These are phyloP conservation scores for Globisporangium echinulatum DNA, from an alignment of 352 stramenopile species.

Conservation along the genomic window DNA sequence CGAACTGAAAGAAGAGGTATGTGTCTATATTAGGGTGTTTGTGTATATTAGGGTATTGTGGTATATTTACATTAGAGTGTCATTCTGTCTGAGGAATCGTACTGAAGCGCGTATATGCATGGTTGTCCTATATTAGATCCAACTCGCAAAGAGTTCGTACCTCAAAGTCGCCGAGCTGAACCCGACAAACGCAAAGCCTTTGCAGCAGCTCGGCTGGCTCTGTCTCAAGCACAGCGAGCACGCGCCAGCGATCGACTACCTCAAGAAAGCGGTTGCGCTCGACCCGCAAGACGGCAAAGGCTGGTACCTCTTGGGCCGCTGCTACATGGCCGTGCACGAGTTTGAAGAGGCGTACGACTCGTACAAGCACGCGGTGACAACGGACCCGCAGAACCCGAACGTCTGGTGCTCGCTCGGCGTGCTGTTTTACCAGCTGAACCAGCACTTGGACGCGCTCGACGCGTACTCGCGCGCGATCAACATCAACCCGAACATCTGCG, in stretches of 20 bases:
- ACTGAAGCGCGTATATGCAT: background rate
- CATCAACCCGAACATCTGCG: slow-evolving; percentile 89
- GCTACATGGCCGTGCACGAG: slow-evolving; percentile 89
- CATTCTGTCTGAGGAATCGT: too few species aligned
- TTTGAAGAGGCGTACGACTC: slow-evolving; percentile 88
- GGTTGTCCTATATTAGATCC: slow-evolving; percentile 23
- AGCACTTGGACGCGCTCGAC: slow-evolving; percentile 84
- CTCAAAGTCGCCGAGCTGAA: slow-evolving; percentile 81
- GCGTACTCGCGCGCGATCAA: slow-evolving; percentile 88
- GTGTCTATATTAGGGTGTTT: background rate
- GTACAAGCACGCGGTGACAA: slow-evolving; percentile 87
- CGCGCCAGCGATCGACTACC: slow-evolving; percentile 74
- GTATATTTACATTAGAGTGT: background rate
- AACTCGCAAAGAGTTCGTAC: slow-evolving; percentile 81
- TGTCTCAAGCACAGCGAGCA: slow-evolving; percentile 83
- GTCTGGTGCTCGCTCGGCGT: slow-evolving; percentile 89
- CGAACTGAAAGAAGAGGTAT: slow-evolving; percentile 73
- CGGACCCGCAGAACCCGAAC: slow-evolving; percentile 87
- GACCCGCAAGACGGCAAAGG: slow-evolving; percentile 82
- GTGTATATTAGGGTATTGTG: background rate
- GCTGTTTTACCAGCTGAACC: slow-evolving; percentile 89
- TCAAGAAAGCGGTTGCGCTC: slow-evolving; percentile 78
- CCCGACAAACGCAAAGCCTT: slow-evolving; percentile 75
- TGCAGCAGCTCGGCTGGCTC: slow-evolving; percentile 82
- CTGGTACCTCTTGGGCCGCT: slow-evolving; percentile 87